These are phyloP conservation scores for Calonectria leucothoes DNA, from an alignment of 2,329 filamentous ascomycete genomes.

Conservation along the genomic window DNA sequence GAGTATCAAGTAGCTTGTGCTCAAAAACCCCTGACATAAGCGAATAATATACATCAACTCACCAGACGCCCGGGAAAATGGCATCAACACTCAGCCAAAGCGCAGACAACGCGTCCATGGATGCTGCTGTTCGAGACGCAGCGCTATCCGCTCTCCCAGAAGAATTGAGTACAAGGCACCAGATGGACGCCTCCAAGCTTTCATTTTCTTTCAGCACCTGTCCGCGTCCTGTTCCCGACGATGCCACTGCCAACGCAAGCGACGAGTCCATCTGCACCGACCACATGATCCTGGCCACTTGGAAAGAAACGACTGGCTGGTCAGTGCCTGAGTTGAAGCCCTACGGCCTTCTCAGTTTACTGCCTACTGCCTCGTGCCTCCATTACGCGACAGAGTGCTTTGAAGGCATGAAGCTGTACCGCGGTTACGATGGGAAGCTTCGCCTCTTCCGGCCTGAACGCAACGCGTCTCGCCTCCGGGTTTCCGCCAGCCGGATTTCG, in stretches of 20 bases:
- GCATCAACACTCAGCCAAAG: not conserved
- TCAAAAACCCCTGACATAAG: no score
- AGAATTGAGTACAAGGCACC: not conserved
- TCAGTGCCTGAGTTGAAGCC: constrained; percentile 77
- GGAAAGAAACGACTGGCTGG: constrained; percentile 77
- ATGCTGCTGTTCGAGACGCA: not conserved
- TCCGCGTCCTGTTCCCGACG: constrained; percentile 64
- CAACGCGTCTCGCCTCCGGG: constrained; percentile 75
- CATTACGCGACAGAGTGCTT: constrained; percentile 95
- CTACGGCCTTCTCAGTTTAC: constrained; percentile 75
- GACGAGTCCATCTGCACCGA: constrained; percentile 75
- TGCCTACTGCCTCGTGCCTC: constrained; percentile 83
- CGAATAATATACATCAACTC: no score
- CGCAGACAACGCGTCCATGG: not conserved
- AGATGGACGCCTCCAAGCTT: constrained; percentile 70
- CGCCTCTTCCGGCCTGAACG: constrained; percentile 80
- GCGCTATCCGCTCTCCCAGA: not conserved
- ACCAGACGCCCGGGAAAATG: not conserved
- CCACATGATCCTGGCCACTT: constrained; percentile 82
- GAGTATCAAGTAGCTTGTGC: no score
- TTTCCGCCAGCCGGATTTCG: constrained; percentile 73
- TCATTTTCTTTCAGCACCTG: constrained; percentile 62
- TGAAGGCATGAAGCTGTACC: constrained; percentile 85
- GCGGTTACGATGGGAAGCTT: constrained; percentile 79
- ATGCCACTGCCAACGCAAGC: constrained; percentile 58